Percentiles rank a stretch among this genome's conserved stretches.
Evolutionary conservation across 2,329 filamentous ascomycete species (phyloP).

Genomic region (Sporothrix variecibatus): DNA sequence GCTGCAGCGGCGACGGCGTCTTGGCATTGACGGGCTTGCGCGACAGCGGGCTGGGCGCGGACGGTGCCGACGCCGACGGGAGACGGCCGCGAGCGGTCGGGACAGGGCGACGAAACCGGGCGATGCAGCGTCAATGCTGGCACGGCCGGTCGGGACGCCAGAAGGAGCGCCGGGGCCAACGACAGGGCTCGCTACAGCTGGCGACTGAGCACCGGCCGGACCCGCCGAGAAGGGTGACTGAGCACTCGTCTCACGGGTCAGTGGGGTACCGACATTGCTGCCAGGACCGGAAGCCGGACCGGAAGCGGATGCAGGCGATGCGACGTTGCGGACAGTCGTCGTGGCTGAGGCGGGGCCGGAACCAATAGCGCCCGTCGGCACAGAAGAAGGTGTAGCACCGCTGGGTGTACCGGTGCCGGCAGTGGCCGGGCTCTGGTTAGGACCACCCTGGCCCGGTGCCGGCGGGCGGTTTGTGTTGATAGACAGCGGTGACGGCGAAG

Average conservation of each 20-base stretch:
- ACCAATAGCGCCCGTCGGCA: neutral
- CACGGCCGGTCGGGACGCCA: neutral
- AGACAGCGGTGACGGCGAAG: conserved; percentile 26
- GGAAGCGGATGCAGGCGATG: neutral
- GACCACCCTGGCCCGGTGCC: neutral
- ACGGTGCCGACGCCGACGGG: neutral
- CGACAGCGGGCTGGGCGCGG: conserved; percentile 1
- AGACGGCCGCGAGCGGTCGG: conserved; percentile 26
- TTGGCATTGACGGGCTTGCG: conserved; percentile 24
- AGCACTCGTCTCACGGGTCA: neutral
- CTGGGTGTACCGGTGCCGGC: neutral
- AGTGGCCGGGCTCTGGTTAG: neutral
- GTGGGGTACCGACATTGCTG: neutral
- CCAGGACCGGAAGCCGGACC: neutral
- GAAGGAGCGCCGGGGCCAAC: neutral
- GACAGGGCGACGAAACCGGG: conserved; percentile 4
- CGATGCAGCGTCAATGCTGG: neutral
- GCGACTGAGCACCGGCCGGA: neutral
- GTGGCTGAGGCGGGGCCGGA: neutral
- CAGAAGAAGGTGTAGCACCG: neutral
- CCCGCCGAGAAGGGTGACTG: neutral
- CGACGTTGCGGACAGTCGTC: neutral
- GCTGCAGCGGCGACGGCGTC: conserved; percentile 17
- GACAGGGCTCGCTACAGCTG: neutral
- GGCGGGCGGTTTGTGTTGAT: neutral